Evolutionary conservation across 768 basidiomycete species (phyloP).

Genomic region (Mycena pura): DNA sequence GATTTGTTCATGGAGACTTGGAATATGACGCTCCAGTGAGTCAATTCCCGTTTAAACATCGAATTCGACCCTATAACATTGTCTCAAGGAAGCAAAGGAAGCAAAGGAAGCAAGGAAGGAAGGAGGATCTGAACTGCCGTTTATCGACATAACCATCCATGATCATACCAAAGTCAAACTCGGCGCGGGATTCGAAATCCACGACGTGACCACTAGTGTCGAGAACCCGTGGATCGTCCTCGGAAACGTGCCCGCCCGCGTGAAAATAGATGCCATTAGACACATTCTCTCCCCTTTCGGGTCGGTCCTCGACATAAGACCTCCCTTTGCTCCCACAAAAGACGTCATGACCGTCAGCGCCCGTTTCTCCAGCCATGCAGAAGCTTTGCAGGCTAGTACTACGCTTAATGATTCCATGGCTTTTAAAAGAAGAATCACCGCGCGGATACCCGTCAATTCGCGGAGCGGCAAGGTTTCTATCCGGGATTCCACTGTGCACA

Average conservation of each 20-base stretch:
- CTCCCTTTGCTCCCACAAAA: slow-evolving; percentile 29
- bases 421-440: slow-evolving; percentile 48
- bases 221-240: slow-evolving; percentile 71
- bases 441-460: slow-evolving; percentile 52
- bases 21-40: slow-evolving; percentile 30
- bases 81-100: background rate
- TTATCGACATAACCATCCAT: slow-evolving; percentile 46
- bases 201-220: slow-evolving; percentile 66
- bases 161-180: slow-evolving; percentile 64
- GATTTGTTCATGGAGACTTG: slow-evolving; percentile 35
- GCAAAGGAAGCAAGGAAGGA: too few relatives aligned
- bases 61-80: background rate
- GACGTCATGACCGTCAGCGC: slow-evolving; percentile 45
- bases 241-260: slow-evolving; percentile 51
- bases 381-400: slow-evolving; percentile 60
- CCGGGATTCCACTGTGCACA: slow-evolving; percentile 59
- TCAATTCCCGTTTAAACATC: background rate
- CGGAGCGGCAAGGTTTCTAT: slow-evolving; percentile 45
- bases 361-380: slow-evolving; percentile 53
- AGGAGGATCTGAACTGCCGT: too few relatives aligned
- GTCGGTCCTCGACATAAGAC: slow-evolving; percentile 45
- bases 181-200: slow-evolving; percentile 65
- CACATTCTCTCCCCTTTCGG: slow-evolving; percentile 55
- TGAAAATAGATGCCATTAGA: slow-evolving; percentile 42
- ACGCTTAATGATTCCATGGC: slow-evolving; percentile 54